Base-by-base conservation (phyloP, 129 eudicot genomes). In the Heracleum sosnowskyi region DNA sequence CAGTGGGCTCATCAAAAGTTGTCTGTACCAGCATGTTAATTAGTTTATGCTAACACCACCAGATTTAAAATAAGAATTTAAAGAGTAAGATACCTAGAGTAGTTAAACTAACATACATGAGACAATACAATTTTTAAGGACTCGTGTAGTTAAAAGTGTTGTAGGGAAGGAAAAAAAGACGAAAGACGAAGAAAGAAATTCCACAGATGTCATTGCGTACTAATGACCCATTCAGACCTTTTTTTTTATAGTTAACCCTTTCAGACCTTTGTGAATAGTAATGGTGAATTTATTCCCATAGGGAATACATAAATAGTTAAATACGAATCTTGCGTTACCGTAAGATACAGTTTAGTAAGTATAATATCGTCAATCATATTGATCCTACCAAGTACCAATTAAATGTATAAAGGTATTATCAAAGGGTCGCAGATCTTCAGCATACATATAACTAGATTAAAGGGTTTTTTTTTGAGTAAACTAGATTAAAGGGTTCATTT, bases 1-100 rank as follows among this genome's bases (percentile, higher is more conserved):
- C 97, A 35, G 86, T 42, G 60, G 99, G 97, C 41, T 96, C 87
- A 88, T 89, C 88, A 77, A 96, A 92, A 20, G 51, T 84, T 34
- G 97, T 86, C 99, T 96, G 82, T 72, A 77, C 64, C 18, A 83
- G 49, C 85, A 88, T 57, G 16, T 6, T 16, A 8, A 34, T 69
- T 36, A n/a, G 34, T 73, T 26, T 42, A 72, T 40, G 15, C 22
- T 36, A 69, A 29, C 44, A 7, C 44, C 51, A 10, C 5, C 5
- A 42, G 24, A 73, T 13, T 41, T 18, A 26, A 26, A 39, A 40
- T 24, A 20, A 28, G 31, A 73, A 44, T 5, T 2, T 1, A 40
- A 26, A 73, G 24, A 28, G 33, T 41, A 42, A 4, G 18, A 28
- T 7, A 8, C 17, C 15, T 2, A 28, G 60, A 26, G 49, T 8